Percentiles rank a stretch among this genome's conserved stretches.
Conservation (phyloP, 129 eudicot species). For the Flaveria robusta region DNA sequence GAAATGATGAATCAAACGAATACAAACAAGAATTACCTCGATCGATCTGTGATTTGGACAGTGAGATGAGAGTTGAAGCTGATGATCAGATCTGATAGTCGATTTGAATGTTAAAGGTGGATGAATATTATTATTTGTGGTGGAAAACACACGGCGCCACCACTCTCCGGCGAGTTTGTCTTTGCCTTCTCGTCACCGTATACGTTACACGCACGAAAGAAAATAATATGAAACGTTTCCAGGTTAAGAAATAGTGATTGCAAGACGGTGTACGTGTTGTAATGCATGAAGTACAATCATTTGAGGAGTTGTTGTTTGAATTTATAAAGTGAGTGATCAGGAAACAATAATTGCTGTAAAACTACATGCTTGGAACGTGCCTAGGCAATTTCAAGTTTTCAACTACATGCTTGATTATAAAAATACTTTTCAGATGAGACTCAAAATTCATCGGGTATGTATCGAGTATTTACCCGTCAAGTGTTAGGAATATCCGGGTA, state of each 20-base stretch:
- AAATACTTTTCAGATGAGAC: no score
- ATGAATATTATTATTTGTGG: conserved; percentile 16
- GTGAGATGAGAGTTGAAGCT: conserved; percentile 2
- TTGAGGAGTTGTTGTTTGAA: not conserved
- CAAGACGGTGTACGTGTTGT: not conserved
- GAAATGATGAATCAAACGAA: conserved; percentile 11
- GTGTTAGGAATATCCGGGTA: no score
- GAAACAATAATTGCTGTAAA: no score
- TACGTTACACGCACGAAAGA: conserved; percentile 16
- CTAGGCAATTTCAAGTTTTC: no score
- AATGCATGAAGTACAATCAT: not conserved
- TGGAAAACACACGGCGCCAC: conserved; percentile 44
- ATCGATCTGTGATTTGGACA: conserved; percentile 13
- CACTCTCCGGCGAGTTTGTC: conserved; percentile 51
- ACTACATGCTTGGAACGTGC: no score
- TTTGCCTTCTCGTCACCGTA: conserved; percentile 37
- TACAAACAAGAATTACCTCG: conserved; percentile 12
- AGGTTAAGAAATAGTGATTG: not conserved
- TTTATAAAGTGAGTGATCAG: not conserved
- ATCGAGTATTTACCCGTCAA: no score
- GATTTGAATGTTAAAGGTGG: not conserved
- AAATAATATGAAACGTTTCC: not conserved
- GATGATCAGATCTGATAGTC: conserved; percentile 10
- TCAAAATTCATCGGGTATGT: no score
- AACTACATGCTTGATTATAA: no score